These are phyloP conservation scores for Naematelia aurantialba DNA, from an alignment of 768 basidiomycete species.

Conservation along the genomic window DNA sequence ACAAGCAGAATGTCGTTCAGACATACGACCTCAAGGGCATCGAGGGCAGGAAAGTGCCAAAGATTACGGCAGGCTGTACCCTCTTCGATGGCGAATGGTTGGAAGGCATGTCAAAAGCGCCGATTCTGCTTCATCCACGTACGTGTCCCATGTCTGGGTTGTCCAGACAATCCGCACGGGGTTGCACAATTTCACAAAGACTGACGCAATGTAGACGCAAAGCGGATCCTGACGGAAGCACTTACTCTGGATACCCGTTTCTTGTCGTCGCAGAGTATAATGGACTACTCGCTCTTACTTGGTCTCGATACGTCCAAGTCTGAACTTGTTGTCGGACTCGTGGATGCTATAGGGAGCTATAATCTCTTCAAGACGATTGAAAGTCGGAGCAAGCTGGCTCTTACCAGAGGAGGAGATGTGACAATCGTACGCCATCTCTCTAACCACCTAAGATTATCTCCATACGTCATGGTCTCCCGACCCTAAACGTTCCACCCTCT, in stretches of 20 bases:
- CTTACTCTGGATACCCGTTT: conserved; percentile 69
- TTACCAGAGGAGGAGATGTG: conserved; percentile 63
- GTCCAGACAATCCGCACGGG: not conserved
- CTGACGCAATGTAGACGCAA: conserved; percentile 55
- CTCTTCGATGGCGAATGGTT: conserved; percentile 82
- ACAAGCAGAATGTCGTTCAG: conserved; percentile 62
- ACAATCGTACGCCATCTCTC: conserved; percentile 56
- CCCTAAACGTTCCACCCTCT: not conserved
- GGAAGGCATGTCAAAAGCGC: conserved; percentile 66
- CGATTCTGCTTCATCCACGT: conserved; percentile 64
- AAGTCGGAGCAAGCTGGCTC: conserved; percentile 75
- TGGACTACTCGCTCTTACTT: conserved; percentile 79
- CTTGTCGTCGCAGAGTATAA: conserved; percentile 69
- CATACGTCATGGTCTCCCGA: no score
- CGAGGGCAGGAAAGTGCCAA: conserved; percentile 25
- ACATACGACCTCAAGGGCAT: conserved; percentile 83
- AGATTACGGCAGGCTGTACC: conserved; percentile 54
- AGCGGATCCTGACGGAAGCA: conserved; percentile 66
- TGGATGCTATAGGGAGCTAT: conserved; percentile 82
- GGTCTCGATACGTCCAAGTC: conserved; percentile 66
- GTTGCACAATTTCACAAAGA: not conserved
- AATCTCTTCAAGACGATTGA: conserved; percentile 82
- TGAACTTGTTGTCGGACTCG: conserved; percentile 71
- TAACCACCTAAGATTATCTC: not conserved
- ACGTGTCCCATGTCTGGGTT: conserved; percentile 2